Percentiles rank a stretch among this genome's conserved stretches.
phyloP scores from a whole-genome alignment of 1,284 basidiomycete genomes.

The Blastosporella zonata region DNA sequence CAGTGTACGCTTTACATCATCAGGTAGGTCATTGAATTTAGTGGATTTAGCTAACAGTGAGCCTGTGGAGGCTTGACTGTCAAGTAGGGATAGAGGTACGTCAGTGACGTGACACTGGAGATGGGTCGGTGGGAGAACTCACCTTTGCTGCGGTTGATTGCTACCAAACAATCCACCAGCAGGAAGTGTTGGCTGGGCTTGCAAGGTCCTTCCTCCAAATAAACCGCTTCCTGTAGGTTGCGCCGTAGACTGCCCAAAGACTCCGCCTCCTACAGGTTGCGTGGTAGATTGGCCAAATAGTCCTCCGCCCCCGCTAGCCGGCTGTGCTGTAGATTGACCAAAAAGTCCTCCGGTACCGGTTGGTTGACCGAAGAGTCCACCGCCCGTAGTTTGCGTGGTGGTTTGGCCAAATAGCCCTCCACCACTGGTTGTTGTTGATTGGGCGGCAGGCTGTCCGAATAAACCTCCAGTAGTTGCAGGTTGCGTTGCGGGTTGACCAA shows the following conservation, averaged over 20 bases:
- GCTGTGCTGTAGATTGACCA: constrained; percentile 25
- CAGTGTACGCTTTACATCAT: constrained; percentile 59
- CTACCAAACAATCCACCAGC: constrained; percentile 37
- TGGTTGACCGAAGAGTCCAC: constrained; percentile 22
- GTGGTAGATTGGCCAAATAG: constrained; percentile 25
- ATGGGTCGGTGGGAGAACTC: constrained; percentile 20
- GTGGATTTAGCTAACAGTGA: constrained; percentile 50
- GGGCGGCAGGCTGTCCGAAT: constrained; percentile 25
- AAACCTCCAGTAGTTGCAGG: constrained; percentile 18
- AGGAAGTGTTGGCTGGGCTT: constrained; percentile 32
- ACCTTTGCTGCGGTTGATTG: constrained; percentile 32
- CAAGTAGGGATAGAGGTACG: neutral
- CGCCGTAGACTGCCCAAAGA: constrained; percentile 26
- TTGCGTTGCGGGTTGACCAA: constrained; percentile 17
- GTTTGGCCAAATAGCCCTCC: constrained; percentile 17
- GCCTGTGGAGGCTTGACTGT: constrained; percentile 5
- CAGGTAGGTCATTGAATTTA: constrained; percentile 82
- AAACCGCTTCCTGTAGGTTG: constrained; percentile 28
- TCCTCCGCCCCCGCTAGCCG: constrained; percentile 21
- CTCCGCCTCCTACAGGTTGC: constrained; percentile 13
- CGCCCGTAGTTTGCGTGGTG: constrained; percentile 21
- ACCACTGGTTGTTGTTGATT: constrained; percentile 11
- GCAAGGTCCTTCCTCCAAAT: constrained; percentile 29
- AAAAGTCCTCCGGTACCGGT: constrained; percentile 22
- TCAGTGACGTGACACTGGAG: neutral